Conservation (phyloP, 2,329 filamentous ascomycete genomes). For the Sporothrix pallida region DNA sequence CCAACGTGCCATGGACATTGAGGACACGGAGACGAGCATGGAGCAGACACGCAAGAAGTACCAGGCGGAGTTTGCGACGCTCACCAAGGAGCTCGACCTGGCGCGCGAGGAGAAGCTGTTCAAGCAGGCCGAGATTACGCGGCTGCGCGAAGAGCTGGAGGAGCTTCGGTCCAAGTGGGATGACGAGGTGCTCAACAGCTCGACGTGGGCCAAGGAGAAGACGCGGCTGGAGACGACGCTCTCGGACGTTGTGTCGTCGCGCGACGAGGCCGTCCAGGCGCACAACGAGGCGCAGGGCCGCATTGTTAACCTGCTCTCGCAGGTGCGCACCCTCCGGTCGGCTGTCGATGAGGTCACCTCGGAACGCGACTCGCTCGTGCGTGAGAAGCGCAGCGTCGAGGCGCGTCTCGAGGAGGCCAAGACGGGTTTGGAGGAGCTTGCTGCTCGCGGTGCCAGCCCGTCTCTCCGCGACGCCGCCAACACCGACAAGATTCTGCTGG, state of each 20-base stretch:
- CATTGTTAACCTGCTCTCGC: constrained; percentile 86
- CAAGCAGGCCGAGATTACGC: constrained; percentile 84
- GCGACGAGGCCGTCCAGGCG: constrained; percentile 89
- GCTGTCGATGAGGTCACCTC: constrained; percentile 83
- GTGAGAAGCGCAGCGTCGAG: constrained; percentile 91
- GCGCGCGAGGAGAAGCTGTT: constrained; percentile 87
- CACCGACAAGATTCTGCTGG: constrained; percentile 77
- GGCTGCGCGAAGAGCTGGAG: constrained; percentile 93
- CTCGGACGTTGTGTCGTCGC: constrained; percentile 85
- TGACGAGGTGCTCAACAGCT: constrained; percentile 95
- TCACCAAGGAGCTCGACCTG: constrained; percentile 91
- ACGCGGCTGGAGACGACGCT: constrained; percentile 86
- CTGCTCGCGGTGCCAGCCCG: constrained; percentile 81
- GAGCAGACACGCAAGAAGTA: constrained; percentile 98
- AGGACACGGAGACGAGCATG: constrained; percentile 94
- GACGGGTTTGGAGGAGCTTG: constrained; percentile 84
- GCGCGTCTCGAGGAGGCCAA: constrained; percentile 84
- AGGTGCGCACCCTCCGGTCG: constrained; percentile 82
- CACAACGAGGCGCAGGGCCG: constrained; percentile 96
- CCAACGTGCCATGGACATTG: constrained; percentile 92
- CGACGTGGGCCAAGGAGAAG: constrained; percentile 98
- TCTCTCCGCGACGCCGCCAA: constrained; percentile 87
- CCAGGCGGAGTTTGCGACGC: constrained; percentile 84
- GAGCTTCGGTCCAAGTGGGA: constrained; percentile 97
- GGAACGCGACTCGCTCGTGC: constrained; percentile 81